Conservation (phyloP, 1,139 yeast species). For the Yamadazyma taylorii region DNA sequence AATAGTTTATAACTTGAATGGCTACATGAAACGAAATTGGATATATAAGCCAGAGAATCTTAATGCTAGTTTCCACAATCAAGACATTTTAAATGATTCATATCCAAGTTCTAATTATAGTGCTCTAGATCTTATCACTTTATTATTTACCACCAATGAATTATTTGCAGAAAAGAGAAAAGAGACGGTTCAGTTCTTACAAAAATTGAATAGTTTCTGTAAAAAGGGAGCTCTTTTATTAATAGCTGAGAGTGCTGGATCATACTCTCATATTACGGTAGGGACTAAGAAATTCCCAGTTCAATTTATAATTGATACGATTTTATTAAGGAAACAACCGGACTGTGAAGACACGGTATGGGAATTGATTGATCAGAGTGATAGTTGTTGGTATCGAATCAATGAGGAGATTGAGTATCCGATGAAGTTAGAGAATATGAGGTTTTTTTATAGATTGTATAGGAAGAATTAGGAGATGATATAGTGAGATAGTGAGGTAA, state of each 20-base stretch:
- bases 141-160: slow-evolving; percentile 85
- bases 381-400: slow-evolving; percentile 81
- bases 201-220: slow-evolving; percentile 48
- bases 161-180: slow-evolving; percentile 68
- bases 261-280: slow-evolving; percentile 75
- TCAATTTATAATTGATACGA: slow-evolving; percentile 73
- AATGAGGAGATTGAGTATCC: slow-evolving; percentile 59
- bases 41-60: slow-evolving; percentile 41
- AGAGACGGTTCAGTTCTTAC: slow-evolving; percentile 61
- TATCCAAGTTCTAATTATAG: slow-evolving; percentile 14
- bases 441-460: slow-evolving; percentile 78
- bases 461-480: slow-evolving; percentile 51
- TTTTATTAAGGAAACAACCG: slow-evolving; percentile 56
- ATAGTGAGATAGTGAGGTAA: no score
- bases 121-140: slow-evolving; percentile 53
- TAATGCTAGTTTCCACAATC: slow-evolving; percentile 45
- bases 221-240: slow-evolving; percentile 56
- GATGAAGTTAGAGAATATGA: slow-evolving; percentile 80
- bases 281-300: slow-evolving; percentile 81
- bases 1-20: slow-evolving; percentile 46
- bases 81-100: slow-evolving; percentile 43
- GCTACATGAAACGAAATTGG: slow-evolving; percentile 52
- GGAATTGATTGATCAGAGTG: slow-evolving; percentile 64
- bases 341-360: slow-evolving; percentile 48
- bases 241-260: slow-evolving; percentile 87